Conservation (phyloP, 2,329 filamentous ascomycete genomes). For the Cladophialophora immunda region DNA sequence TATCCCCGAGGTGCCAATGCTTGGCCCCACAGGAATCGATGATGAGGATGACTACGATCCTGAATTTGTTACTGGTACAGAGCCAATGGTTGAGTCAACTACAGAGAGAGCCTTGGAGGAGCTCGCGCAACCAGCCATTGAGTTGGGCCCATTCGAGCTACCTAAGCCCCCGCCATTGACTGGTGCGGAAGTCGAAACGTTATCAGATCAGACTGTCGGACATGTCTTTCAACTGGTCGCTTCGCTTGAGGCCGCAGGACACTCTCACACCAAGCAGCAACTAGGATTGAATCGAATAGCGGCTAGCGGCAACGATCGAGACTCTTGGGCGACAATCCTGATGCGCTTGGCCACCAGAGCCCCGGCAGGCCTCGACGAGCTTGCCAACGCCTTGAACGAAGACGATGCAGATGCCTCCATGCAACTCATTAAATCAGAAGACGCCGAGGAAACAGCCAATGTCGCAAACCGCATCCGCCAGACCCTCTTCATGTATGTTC, state of each 20-base stretch:
- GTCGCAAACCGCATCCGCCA: conserved; percentile 76
- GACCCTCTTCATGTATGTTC: conserved; percentile 80
- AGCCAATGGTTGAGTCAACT: conserved; percentile 76
- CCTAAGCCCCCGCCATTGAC: conserved; percentile 79
- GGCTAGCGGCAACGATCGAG: conserved; percentile 81
- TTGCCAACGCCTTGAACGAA: conserved; percentile 65
- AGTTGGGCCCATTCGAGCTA: conserved; percentile 80
- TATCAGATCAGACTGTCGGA: conserved; percentile 76
- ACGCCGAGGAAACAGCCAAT: conserved; percentile 38
- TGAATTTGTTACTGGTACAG: conserved; percentile 78
- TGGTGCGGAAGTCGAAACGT: conserved; percentile 73
- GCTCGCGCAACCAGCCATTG: conserved; percentile 58
- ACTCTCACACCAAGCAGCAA: conserved; percentile 57
- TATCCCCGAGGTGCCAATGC: conserved; percentile 43
- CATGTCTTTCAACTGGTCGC: conserved; percentile 82
- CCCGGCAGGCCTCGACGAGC: conserved; percentile 72
- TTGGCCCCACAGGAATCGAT: conserved; percentile 68
- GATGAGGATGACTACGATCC: conserved; percentile 96
- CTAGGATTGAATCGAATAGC: conserved; percentile 83
- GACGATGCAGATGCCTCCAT: conserved; percentile 40
- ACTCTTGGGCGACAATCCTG: conserved; percentile 90
- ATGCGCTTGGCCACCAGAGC: conserved; percentile 84
- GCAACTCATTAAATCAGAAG: conserved; percentile 45
- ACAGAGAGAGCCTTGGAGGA: conserved; percentile 60
- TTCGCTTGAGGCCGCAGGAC: conserved; percentile 71